These are phyloP conservation scores for Turnera subulata DNA, from an alignment of 345 rosid species.

Conservation along the genomic window DNA sequence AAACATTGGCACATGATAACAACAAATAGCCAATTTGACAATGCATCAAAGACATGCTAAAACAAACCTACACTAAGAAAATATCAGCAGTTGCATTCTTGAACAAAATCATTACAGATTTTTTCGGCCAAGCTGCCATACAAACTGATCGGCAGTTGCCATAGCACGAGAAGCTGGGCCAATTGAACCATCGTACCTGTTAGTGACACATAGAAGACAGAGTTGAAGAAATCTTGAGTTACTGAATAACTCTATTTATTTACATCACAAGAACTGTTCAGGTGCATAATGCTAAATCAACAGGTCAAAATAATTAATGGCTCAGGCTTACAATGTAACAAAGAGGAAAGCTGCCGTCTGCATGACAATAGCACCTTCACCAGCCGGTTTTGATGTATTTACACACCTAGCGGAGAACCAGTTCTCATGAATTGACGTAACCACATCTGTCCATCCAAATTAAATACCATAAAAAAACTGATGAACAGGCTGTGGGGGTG, in stretches of 20 bases:
- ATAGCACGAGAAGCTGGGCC: conserved; percentile 70
- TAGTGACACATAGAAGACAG: not conserved
- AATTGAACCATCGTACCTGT: conserved; percentile 74
- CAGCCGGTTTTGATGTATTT: conserved; percentile 53
- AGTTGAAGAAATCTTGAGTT: not conserved
- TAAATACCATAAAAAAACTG: not conserved
- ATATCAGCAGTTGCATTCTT: not conserved
- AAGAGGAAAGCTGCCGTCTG: conserved; percentile 58
- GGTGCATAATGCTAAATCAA: not conserved
- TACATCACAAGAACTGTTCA: not conserved
- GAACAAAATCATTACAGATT: conserved; percentile 12
- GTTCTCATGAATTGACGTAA: conserved; percentile 71
- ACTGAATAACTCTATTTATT: not conserved
- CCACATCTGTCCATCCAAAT: conserved; percentile 43
- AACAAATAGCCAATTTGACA: too few species aligned
- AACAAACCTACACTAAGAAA: too few species aligned
- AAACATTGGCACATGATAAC: too few species aligned
- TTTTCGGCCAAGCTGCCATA: conserved; percentile 34
- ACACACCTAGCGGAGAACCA: conserved; percentile 83
- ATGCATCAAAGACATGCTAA: too few species aligned
- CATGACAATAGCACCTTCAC: conserved; percentile 82
- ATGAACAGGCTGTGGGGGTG: not conserved
- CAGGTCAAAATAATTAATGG: not conserved
- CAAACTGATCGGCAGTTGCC: conserved; percentile 65
- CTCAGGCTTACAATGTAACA: conserved; percentile 61